A percentile compares a stretch with the other conserved stretches of the same genome.
Evolutionary conservation across 2,329 filamentous ascomycete genomes (phyloP).

Genomic region (Aspergillus terreus): DNA sequence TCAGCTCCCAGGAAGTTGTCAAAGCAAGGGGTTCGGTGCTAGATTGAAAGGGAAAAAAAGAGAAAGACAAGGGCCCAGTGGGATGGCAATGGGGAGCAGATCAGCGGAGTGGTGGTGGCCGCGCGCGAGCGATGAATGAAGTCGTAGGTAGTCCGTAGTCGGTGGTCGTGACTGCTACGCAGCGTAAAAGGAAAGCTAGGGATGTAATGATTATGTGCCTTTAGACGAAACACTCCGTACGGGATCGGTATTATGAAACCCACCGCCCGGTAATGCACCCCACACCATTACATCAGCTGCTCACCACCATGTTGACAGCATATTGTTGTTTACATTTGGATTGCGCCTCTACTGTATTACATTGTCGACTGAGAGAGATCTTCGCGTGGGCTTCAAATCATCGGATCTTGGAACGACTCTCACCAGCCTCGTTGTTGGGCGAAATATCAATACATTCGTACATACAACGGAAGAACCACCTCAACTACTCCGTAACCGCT

Average conservation of each 20-base stretch:
- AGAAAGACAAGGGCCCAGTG: conserved; percentile 4
- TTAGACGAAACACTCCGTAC: background rate
- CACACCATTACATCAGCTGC: background rate
- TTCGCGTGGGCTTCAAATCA: too few species aligned
- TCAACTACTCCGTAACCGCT: too few species aligned
- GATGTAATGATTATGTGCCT: conserved; percentile 10
- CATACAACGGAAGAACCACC: too few species aligned
- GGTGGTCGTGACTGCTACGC: background rate
- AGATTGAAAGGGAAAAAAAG: background rate
- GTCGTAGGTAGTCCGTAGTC: conserved; percentile 10
- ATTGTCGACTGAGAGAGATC: too few species aligned
- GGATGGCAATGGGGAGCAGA: too few species aligned
- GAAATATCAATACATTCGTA: too few species aligned
- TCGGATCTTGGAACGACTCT: too few species aligned
- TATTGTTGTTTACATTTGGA: too few species aligned
- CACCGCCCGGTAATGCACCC: background rate
- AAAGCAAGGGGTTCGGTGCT: background rate
- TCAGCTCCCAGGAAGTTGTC: background rate
- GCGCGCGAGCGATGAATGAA: background rate
- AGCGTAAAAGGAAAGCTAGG: conserved; percentile 11
- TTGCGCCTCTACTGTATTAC: too few species aligned
- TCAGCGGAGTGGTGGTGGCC: background rate
- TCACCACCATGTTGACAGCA: background rate
- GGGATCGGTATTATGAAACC: too few species aligned
- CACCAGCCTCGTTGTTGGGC: too few species aligned